phyloP scores from a whole-genome alignment of 768 basidiomycete species.

The Boletus insuetus region DNA sequence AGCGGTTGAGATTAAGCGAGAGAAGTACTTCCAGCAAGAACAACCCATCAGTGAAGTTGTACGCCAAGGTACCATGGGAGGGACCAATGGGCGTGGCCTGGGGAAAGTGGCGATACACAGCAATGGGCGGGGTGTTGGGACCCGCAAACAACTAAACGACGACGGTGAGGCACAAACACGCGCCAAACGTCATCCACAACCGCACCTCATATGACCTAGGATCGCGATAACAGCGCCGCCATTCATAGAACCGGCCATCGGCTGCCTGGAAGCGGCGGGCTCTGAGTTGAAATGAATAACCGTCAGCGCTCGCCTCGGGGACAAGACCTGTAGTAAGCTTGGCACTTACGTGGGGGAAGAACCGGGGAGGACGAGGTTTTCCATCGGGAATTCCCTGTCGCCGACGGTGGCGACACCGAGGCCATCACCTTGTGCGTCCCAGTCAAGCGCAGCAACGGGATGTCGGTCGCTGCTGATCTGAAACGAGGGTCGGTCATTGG shows the following conservation, averaged over 20 bases:
- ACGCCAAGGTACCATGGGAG: conserved; percentile 60
- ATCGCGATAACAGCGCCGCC: conserved; percentile 52
- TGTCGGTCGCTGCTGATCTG: conserved; percentile 43
- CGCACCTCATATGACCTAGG: conserved; percentile 62
- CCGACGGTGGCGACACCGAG: conserved; percentile 52
- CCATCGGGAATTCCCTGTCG: conserved; percentile 55
- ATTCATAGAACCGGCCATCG: conserved; percentile 62
- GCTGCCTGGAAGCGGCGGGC: conserved; percentile 57
- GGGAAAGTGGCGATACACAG: conserved; percentile 52
- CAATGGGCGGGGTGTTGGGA: conserved; percentile 48
- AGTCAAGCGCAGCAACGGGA: conserved; percentile 54
- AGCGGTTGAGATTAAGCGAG: conserved; percentile 69
- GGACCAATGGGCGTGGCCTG: conserved; percentile 59
- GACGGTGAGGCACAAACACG: conserved; percentile 3
- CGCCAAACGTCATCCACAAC: background rate
- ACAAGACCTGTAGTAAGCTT: background rate
- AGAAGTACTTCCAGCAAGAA: conserved; percentile 64
- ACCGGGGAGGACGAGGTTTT: conserved; percentile 55
- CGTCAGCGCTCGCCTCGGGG: conserved; percentile 12
- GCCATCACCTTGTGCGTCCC: conserved; percentile 30
- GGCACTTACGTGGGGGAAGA: conserved; percentile 44
- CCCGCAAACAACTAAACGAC: conserved; percentile 44
- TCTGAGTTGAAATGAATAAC: conserved; percentile 33
- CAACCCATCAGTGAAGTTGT: conserved; percentile 57
- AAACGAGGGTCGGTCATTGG: background rate